Evolutionary conservation across 2,329 filamentous ascomycete genomes (phyloP), one percentile per base, ranked within the genome.

Genomic region (Fusarium metavorans): DNA sequence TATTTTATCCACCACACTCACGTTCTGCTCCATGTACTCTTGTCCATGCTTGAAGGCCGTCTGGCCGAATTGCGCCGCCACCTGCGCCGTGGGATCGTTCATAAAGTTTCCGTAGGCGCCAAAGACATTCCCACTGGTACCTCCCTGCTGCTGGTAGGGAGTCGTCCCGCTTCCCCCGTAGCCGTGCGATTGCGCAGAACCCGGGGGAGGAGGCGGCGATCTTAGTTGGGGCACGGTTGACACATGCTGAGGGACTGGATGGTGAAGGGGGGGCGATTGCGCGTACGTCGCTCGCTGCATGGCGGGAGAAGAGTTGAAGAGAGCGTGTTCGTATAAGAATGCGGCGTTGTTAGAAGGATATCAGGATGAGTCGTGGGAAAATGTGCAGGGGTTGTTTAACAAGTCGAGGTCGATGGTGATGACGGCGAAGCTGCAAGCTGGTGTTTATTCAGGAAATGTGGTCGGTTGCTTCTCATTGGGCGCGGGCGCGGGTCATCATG

Each of bases 181-280:
- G 76, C 89, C 88, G 73, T 88, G 90, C 39, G 91, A 89, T 80
- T 94, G 92, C 67, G 92, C 91, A 75, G 91, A 92, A 67, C 89
- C 89, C 41, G 91, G 90, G 61, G 94, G 95, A 71, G 95, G 94
- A 68, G 94, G 96, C 71, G 97, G 97, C 68, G 97, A 98, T 84
- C 97, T 92, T 83, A 99, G 92, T 86, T 98, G 97, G 52, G 97
- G 97, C 59, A 99, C 97, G 68, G 95, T 97, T 81, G 97, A 98
- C 80, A 98, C 96, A 88, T 99, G 97, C 85, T 99, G 97, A 72
- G 97, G 97, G 68, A 98, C 95, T 68, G 97, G 97, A 83, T 98
- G 97, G 85, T 98, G 97, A 78, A 98, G 92, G 76, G 96, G 95
- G 82, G 95, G 96, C 81, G 95, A 98, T 81, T 95, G 94, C 83